Evolutionary conservation across 129 eudicot genomes (phyloP).

Genomic region (Centrapalus pauciflorus): DNA sequence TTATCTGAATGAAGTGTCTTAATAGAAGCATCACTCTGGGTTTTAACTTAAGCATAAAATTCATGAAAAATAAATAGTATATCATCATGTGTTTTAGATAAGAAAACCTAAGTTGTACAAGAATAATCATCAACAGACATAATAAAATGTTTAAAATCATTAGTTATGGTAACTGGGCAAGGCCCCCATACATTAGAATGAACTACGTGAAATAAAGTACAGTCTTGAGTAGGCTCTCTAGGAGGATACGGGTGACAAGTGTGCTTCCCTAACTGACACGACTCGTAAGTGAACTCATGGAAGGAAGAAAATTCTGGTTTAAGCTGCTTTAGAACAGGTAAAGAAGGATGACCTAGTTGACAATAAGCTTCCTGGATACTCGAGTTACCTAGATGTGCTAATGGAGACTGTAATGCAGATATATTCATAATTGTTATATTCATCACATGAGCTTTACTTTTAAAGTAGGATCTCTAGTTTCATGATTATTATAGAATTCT

Average conservation of each 20-base stretch:
- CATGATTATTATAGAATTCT: not conserved
- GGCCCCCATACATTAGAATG: not conserved
- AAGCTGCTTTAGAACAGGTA: not conserved
- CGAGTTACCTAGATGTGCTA: not conserved
- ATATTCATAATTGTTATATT: too few relatives aligned
- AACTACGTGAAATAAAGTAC: not conserved
- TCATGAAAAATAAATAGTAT: not conserved
- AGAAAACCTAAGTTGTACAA: constrained; percentile 1
- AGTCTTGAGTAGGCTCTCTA: not conserved
- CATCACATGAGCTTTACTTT: too few relatives aligned
- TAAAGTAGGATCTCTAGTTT: not conserved
- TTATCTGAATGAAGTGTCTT: not conserved
- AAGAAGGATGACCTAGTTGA: not conserved
- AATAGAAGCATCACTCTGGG: not conserved
- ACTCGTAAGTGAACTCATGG: not conserved
- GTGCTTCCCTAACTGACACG: not conserved
- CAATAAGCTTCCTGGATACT: not conserved
- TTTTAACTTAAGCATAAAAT: not conserved
- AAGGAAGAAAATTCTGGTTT: not conserved
- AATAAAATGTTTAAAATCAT: constrained; percentile 5
- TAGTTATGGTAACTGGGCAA: not conserved
- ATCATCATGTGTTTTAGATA: not conserved
- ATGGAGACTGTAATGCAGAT: not conserved
- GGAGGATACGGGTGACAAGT: not conserved
- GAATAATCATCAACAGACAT: not conserved